phyloP scores from a whole-genome alignment of 768 basidiomycete species.

The Pholiota microspora region DNA sequence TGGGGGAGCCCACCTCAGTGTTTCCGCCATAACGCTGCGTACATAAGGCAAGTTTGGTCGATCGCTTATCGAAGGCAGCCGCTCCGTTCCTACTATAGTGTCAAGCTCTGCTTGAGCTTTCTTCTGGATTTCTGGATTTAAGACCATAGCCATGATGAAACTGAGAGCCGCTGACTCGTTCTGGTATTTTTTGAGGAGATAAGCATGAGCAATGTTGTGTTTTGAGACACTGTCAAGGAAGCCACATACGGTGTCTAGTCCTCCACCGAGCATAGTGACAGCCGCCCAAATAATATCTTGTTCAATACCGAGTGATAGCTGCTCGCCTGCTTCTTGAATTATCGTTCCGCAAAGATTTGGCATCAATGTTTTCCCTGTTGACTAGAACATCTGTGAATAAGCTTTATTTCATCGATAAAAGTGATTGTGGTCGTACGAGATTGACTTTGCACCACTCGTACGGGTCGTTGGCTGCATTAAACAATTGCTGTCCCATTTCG shows the following conservation, averaged over 20 bases:
- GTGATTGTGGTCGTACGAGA: conserved; percentile 38
- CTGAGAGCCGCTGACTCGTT: conserved; percentile 41
- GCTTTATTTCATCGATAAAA: neutral
- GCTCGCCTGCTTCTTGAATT: conserved; percentile 22
- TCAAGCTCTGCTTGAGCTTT: conserved; percentile 55
- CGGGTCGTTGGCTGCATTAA: conserved; percentile 34
- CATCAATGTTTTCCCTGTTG: conserved; percentile 36
- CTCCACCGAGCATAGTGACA: conserved; percentile 20
- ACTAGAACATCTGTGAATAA: conserved; percentile 23
- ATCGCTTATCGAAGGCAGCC: conserved; percentile 40
- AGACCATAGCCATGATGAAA: conserved; percentile 48
- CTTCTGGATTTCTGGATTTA: conserved; percentile 39
- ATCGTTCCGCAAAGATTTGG: conserved; percentile 36
- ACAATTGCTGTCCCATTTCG: conserved; percentile 30
- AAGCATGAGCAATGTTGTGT: too few species aligned
- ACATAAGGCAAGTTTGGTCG: conserved; percentile 47
- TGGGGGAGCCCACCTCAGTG: conserved; percentile 43
- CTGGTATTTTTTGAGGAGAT: too few species aligned
- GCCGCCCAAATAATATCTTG: conserved; percentile 36
- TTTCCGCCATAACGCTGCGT: conserved; percentile 42
- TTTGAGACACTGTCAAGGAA: too few species aligned
- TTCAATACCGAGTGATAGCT: conserved; percentile 35
- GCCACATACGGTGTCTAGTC: conserved; percentile 18
- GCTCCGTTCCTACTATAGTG: conserved; percentile 33
- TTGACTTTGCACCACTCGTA: conserved; percentile 39